Evolutionary conservation across 148 eudicot genomes (phyloP).

Genomic region (Pharnaceum exiguum): DNA sequence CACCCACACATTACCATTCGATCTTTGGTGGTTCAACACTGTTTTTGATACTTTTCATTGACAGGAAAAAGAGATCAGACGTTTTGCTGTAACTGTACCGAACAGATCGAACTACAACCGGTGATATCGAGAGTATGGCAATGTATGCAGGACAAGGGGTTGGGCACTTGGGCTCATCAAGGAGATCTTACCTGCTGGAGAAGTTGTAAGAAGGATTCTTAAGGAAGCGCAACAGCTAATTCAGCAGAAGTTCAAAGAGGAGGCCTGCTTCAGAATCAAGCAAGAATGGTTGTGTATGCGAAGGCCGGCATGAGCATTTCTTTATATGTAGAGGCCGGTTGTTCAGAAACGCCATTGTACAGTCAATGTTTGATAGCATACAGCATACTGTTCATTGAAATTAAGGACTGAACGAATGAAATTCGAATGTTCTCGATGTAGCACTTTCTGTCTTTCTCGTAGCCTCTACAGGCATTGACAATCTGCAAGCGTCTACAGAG

Average conservation of each 20-base stretch:
- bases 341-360: too few relatives aligned
- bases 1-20: neutral
- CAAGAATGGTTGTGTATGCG: too few relatives aligned
- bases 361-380: too few relatives aligned
- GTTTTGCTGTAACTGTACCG: constrained; percentile 85
- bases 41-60: constrained; percentile 4
- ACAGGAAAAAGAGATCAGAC: constrained; percentile 75
- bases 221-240: constrained; percentile 58
- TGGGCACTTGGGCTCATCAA: constrained; percentile 76
- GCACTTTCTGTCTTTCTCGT: too few relatives aligned
- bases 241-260: constrained; percentile 25
- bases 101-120: constrained; percentile 65
- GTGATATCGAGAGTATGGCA: constrained; percentile 89
- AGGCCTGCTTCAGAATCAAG: too few relatives aligned
- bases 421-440: too few relatives aligned
- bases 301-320: too few relatives aligned
- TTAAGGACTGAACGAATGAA: too few relatives aligned
- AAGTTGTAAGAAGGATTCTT: constrained; percentile 58
- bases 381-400: too few relatives aligned
- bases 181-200: constrained; percentile 69
- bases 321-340: too few relatives aligned
- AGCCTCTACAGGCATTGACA: too few relatives aligned
- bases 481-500: too few relatives aligned
- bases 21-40: neutral
- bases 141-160: constrained; percentile 93